A percentile compares a stretch with the other conserved stretches of the same genome.
These are phyloP conservation scores for Microsporum audouinii DNA, from an alignment of 2,329 filamentous ascomycete genomes.

Conservation along the genomic window DNA sequence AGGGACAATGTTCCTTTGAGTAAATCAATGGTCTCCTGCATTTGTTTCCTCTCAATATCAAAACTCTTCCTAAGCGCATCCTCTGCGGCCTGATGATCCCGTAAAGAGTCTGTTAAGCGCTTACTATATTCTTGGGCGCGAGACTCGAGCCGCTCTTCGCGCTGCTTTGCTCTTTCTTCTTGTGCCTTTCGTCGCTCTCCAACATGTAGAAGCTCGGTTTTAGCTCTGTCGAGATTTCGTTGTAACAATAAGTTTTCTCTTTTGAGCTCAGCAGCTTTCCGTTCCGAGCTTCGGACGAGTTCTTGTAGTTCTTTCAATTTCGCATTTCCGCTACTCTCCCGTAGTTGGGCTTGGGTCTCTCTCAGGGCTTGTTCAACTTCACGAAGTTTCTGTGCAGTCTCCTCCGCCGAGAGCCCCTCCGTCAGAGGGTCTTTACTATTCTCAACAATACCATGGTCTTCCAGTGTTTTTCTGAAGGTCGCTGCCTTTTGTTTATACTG, in stretches of 20 bases:
- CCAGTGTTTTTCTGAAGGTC: constrained; percentile 27
- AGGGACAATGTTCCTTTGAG: constrained; percentile 23
- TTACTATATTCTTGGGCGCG: constrained; percentile 33
- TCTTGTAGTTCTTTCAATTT: constrained; percentile 27
- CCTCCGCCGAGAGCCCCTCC: constrained; percentile 13
- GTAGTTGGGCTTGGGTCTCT: constrained; percentile 26
- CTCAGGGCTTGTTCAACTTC: constrained; percentile 27
- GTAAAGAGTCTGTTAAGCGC: constrained; percentile 25
- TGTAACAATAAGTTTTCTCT: constrained; percentile 34
- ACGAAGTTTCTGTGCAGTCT: constrained; percentile 20
- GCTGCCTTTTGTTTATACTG: constrained; percentile 36
- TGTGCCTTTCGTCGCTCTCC: constrained; percentile 34
- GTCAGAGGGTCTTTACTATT: constrained; percentile 20
- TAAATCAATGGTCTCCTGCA: constrained; percentile 30
- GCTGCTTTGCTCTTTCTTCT: constrained; percentile 31
- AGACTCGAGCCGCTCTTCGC: constrained; percentile 29
- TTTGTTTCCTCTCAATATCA: constrained; percentile 28
- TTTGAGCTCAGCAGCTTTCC: constrained; percentile 31
- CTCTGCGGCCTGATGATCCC: constrained; percentile 29
- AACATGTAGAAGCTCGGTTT: constrained; percentile 33
- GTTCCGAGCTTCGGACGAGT: constrained; percentile 30
- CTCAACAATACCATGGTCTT: constrained; percentile 30
- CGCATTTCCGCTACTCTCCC: constrained; percentile 21
- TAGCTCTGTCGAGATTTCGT: constrained; percentile 30
- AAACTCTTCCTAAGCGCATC: constrained; percentile 25